Evolutionary conservation across 2,329 filamentous ascomycete genomes (phyloP).

Genomic region (Pyrenophora graminea): DNA sequence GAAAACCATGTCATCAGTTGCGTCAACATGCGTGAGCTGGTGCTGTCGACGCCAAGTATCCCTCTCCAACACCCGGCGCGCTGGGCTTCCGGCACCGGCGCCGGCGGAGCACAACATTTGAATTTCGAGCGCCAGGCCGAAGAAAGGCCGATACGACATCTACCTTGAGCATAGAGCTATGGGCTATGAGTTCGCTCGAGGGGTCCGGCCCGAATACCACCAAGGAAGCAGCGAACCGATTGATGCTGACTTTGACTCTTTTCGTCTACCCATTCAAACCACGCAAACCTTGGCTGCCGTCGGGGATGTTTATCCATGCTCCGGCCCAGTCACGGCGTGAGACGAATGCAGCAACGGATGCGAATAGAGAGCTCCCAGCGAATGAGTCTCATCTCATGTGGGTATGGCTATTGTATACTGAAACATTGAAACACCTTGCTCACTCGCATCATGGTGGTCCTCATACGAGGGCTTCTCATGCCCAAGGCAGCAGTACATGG

Average conservation of each 20-base stretch:
- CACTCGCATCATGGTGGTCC: not conserved
- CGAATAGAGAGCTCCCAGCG: no score
- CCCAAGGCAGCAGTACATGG: no score
- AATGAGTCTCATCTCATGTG: no score
- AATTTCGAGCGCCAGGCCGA: not conserved
- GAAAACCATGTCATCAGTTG: not conserved
- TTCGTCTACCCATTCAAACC: not conserved
- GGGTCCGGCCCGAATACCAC: constrained; percentile 7
- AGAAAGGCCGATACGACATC: constrained; percentile 1
- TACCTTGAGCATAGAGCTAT: constrained; percentile 4
- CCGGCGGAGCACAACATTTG: not conserved
- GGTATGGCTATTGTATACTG: not conserved
- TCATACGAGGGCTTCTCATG: no score
- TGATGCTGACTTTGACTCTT: not conserved
- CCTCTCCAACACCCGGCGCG: no score
- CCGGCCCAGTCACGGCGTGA: no score
- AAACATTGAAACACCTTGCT: not conserved
- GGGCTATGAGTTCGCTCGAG: constrained; percentile 5
- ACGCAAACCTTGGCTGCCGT: not conserved
- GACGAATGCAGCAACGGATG: no score
- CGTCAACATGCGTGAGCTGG: not conserved
- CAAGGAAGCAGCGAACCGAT: not conserved
- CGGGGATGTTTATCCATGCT: no score
- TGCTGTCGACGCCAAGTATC: not conserved
- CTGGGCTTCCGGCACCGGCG: no score